Evolutionary conservation across 1,284 basidiomycete genomes (phyloP), one percentile per base, ranked within the genome.

Genomic region (Tremellales sp.): DNA sequence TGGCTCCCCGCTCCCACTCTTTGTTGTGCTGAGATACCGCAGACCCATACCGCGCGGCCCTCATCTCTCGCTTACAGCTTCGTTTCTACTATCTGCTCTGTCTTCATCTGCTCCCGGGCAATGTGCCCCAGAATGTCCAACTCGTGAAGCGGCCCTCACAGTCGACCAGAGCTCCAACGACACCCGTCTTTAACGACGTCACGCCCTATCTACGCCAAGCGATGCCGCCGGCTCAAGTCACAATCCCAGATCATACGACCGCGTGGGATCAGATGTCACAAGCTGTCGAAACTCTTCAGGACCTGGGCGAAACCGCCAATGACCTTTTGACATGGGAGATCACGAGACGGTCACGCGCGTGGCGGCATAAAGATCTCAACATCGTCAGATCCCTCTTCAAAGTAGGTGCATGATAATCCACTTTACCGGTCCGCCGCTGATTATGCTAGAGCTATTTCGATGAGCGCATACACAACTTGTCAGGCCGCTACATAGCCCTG

Each of bases 161-260:
- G n/a, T n/a, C n/a, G n/a, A n/a, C n/a, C n/a, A n/a, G n/a, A n/a
- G n/a, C n/a, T n/a, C 23, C 45, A 15, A 5, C 29, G 8, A 10
- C 23, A 21, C 33, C 26, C 8, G 37, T 46, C 81, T 85, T 3
- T 13, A 52, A 57, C 47, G 76, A 81, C 36, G 81, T 89, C 43
- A 80, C 81, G 2, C 81, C 87, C 5, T 78, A 80, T 42, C 76
- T 92, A 0, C 83, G 84, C 23, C 84, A 84, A 33, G 82, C 81
- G 53, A 83, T 88, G 65, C 89, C 89, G 0, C 80, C 87, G 6
- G 81, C 84, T 13, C 73, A 82, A 3, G 74, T 87, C 15, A 68
- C 77, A 3, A 63, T 85, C 0, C 82, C 82, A 0, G 57, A 76
- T 1, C 74, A 79, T 40, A 68, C 75, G 12, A 17, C 15, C 15